Conservation (phyloP, 257 asterid genomes). For the Catharanthus roseus region DNA sequence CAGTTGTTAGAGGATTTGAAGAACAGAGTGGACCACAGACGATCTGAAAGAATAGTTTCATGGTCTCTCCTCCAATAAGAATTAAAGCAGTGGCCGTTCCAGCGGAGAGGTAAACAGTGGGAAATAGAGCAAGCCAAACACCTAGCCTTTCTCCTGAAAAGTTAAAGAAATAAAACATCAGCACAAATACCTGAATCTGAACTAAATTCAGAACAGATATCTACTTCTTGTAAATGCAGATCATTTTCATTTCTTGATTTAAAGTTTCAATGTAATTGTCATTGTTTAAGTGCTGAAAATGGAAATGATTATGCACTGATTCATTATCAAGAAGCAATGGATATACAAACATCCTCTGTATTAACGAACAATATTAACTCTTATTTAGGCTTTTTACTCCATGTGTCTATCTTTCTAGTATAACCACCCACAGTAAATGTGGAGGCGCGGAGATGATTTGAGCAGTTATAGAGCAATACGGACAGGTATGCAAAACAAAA, state of each 20-base stretch:
- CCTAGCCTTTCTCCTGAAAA: constrained; percentile 80
- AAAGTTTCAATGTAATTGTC: not conserved
- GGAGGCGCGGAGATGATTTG: not conserved
- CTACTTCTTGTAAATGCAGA: not conserved
- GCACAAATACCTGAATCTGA: not conserved
- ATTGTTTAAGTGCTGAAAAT: not conserved
- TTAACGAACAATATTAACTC: not conserved
- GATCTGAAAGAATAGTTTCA: constrained; percentile 90
- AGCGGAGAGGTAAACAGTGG: constrained; percentile 92
- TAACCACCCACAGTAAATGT: not conserved
- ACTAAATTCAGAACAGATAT: not conserved
- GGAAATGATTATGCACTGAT: not conserved
- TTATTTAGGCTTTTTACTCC: too few species aligned
- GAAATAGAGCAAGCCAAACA: constrained; percentile 97
- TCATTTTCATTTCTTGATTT: too few species aligned
- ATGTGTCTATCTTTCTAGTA: too few species aligned
- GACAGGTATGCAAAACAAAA: too few species aligned
- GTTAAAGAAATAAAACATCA: not conserved
- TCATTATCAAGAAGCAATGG: not conserved
- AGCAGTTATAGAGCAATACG: not conserved
- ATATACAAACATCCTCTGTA: not conserved
- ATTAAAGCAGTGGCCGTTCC: constrained; percentile 96
- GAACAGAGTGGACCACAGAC: constrained; percentile 90
- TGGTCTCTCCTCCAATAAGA: constrained; percentile 95
- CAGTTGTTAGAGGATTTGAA: constrained; percentile 90